Evolutionary conservation across 345 rosid species (phyloP), one percentile per base, ranked within the genome.

Genomic region (Atalantia buxifolia): DNA sequence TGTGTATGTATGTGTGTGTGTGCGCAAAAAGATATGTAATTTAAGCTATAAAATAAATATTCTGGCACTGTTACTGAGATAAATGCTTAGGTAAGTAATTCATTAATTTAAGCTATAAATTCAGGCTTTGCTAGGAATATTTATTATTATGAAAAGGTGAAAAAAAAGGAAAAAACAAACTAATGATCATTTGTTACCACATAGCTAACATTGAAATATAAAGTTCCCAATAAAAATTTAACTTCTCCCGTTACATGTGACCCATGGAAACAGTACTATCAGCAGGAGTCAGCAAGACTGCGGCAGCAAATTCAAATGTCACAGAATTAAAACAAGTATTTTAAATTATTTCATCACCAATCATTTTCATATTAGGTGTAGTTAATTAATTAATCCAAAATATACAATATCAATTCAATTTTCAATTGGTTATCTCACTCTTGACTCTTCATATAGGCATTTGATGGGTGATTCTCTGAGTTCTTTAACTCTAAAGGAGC

Each of bases 271-370:
- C 81, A 96, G 98, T 96, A 94, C 80, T 94, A 96, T 81, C 98
- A 96, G 71, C 98, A 94, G 85, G 98, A 96, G 82, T 96, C 97
- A 57, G 95, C 93, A 42, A 96, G 94, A 88, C 88, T 96, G 64
- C 83, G 93, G 57, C 97, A 94, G 66, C 99, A 96, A 77, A 96
- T 96, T 80, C 98, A 94, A 63, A 89, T 94, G 82, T 85, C 92
- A 28, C 97, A 94, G 80, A 96, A 94, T 72, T 89, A 98, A 9
- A 96, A 94, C 91, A 96, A 95, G 99, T 96, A 22, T 10, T 38
- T 62, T 21, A 21, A 21, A 21, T 27, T 45, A 0, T 18, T 40
- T 68, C 8, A 64, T 6, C n/a, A 7, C 9, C 28, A 28, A 63
- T 28, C 1, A 27, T 27, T 13, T 31, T 18, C 22, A 27, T 27